Conservation (phyloP, 352 stramenopile species). For the Lagenidium sp. region DNA sequence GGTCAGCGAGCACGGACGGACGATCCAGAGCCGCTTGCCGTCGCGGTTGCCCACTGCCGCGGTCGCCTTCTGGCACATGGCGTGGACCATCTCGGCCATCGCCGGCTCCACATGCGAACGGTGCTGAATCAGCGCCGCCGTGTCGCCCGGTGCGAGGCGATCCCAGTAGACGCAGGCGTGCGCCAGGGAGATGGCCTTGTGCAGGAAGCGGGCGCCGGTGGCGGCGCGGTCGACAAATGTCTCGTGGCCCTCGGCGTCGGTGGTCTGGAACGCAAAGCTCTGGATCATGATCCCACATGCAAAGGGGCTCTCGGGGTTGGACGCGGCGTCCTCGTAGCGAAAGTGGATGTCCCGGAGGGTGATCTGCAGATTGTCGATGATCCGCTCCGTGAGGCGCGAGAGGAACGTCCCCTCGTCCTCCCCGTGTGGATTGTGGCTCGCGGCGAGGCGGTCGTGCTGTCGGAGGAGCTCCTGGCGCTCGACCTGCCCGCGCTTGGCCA, state of each 20-base stretch:
- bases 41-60: background rate
- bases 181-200: constrained; percentile 51
- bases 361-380: constrained; percentile 77
- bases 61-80: constrained; percentile 6
- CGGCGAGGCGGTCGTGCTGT: constrained; percentile 55
- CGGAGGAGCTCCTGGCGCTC: constrained; percentile 62
- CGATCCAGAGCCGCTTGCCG: constrained; percentile 25
- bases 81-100: constrained; percentile 49
- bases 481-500: constrained; percentile 48
- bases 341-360: constrained; percentile 66
- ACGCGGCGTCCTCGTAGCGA: constrained; percentile 64
- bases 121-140: constrained; percentile 24
- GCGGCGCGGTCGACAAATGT: constrained; percentile 56
- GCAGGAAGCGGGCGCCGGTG: constrained; percentile 29
- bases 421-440: constrained; percentile 18
- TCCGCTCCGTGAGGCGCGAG: constrained; percentile 59
- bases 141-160: constrained; percentile 17
- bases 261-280: constrained; percentile 62
- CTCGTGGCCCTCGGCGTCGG: constrained; percentile 49
- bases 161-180: constrained; percentile 65
- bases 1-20: constrained; percentile 36
- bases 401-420: constrained; percentile 79
- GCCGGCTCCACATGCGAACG: constrained; percentile 17
- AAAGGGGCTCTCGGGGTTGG: constrained; percentile 53
- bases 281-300: constrained; percentile 64